Evolutionary conservation across 805 yeast species (phyloP), one percentile per base, ranked within the genome.

Genomic region (Kuraishia borneana): DNA sequence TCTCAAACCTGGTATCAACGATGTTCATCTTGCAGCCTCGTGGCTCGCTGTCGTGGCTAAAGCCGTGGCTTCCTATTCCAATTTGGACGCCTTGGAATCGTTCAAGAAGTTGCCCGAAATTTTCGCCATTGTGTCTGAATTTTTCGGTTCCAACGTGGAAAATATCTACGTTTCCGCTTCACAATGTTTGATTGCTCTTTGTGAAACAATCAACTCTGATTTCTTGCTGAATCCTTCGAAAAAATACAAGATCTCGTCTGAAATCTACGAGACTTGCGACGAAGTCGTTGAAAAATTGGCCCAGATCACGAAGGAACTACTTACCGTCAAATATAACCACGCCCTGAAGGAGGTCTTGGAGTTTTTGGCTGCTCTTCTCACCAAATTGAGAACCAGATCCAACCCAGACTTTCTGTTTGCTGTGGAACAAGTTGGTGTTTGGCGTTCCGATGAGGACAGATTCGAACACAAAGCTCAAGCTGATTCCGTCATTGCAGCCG

Each of bases 31-130:
- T 43, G 85, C 89, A 2, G 95, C 94, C 10, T 73, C 96, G 9
- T 92, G 98, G 98, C 68, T 87, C 28, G 95, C 96, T 2, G 94
- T 88, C 16, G 71, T 89, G 30, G 92, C 96, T 6, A 87, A 85
- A 48, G 94, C 89, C 31, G 60, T 72, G 31, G 57, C 68, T 3
- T 61, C 80, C 1, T 75, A 70, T 42, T 56, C 81, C 4, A 47
- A 48, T 31, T 58, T 70, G 29, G 70, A 73, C 37, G 67, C 76
- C 5, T 43, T 60, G 13, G 57, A 63, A 27, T 75, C 83, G 35
- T 51, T 87, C 22, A 44, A 56, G 21, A 73, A 70, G 42, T 49
- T 83, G 6, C 80, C 85, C 7, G 58, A 59, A 18, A 54, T 74
- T n/a, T 67, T 78, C 45, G 56, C 69, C 17, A 58, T 67, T 3